phyloP scores from a whole-genome alignment of 108 stramenopile genomes.

The Skeletonema costatum region DNA sequence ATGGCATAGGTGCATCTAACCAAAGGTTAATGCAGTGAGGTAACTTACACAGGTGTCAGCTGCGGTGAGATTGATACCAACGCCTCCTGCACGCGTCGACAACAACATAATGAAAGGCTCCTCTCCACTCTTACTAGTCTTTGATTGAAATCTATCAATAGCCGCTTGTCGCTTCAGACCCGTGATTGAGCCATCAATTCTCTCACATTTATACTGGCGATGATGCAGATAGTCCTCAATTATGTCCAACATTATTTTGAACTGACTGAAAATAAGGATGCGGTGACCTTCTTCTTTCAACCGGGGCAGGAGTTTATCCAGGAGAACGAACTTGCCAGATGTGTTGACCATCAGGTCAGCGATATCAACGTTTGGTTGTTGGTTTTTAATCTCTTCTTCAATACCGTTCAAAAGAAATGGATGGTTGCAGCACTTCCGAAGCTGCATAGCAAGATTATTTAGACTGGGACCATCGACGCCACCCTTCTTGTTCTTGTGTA shows the following conservation, averaged over 20 bases:
- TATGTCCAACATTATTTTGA: conserved; percentile 98
- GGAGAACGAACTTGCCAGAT: conserved; percentile 94
- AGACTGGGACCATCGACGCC: conserved; percentile 82
- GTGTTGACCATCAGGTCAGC: conserved; percentile 74
- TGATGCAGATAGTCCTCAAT: conserved; percentile 91
- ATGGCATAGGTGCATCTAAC: too few species aligned
- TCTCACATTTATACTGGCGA: conserved; percentile 75
- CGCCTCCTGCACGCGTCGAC: conserved; percentile 95
- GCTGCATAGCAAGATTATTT: conserved; percentile 86
- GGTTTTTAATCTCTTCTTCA: conserved; percentile 64
- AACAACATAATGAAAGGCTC: conserved; percentile 96
- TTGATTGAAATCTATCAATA: conserved; percentile 94
- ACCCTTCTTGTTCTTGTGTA: conserved; percentile 83
- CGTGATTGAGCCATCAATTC: conserved; percentile 97
- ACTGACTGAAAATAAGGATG: conserved; percentile 95
- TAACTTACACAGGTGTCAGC: conserved; percentile 85
- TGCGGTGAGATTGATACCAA: conserved; percentile 96
- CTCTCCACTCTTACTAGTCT: conserved; percentile 51
- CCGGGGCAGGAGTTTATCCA: conserved; percentile 96
- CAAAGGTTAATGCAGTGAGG: not conserved
- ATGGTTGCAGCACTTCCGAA: conserved; percentile 98
- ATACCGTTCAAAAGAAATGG: conserved; percentile 94
- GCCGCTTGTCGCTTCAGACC: conserved; percentile 90
- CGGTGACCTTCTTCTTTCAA: conserved; percentile 93
- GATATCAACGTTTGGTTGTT: conserved; percentile 43